phyloP scores from a whole-genome alignment of 2,329 filamentous ascomycete genomes.

The Aspergillus carbonarius region DNA sequence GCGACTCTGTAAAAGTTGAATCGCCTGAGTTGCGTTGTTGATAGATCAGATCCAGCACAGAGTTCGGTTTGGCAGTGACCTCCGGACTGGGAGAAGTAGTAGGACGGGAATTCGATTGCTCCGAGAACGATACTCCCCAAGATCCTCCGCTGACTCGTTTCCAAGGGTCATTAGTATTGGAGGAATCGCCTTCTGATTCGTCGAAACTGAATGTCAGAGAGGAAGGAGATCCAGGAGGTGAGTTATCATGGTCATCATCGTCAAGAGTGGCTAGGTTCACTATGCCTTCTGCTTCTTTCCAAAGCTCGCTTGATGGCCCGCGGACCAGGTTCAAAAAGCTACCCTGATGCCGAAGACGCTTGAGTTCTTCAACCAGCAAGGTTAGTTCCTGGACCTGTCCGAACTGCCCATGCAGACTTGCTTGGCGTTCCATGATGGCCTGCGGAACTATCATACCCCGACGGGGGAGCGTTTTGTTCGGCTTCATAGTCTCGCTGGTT shows the following conservation, averaged over 20 bases:
- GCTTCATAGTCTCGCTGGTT: constrained; percentile 43
- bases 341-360: constrained; percentile 59
- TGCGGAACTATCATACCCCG: constrained; percentile 54
- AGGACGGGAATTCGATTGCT: constrained; percentile 27
- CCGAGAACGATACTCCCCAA: constrained; percentile 29
- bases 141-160: constrained; percentile 34
- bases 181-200: constrained; percentile 56
- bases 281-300: constrained; percentile 66
- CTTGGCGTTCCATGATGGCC: constrained; percentile 63
- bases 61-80: constrained; percentile 58
- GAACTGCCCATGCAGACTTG: constrained; percentile 65
- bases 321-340: constrained; percentile 54
- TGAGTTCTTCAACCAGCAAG: constrained; percentile 63
- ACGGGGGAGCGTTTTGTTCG: constrained; percentile 22
- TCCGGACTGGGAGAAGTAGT: constrained; percentile 44
- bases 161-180: constrained; percentile 29
- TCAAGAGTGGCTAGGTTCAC: constrained; percentile 66
- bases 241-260: constrained; percentile 55
- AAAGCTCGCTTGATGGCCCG: constrained; percentile 55
- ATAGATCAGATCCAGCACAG: constrained; percentile 62
- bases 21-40: constrained; percentile 43
- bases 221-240: constrained; percentile 53
- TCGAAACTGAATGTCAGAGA: constrained; percentile 60
- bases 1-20: constrained; percentile 23
- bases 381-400: constrained; percentile 64